phyloP scores from a whole-genome alignment of 257 asterid species.

The Scutellaria barbata region DNA sequence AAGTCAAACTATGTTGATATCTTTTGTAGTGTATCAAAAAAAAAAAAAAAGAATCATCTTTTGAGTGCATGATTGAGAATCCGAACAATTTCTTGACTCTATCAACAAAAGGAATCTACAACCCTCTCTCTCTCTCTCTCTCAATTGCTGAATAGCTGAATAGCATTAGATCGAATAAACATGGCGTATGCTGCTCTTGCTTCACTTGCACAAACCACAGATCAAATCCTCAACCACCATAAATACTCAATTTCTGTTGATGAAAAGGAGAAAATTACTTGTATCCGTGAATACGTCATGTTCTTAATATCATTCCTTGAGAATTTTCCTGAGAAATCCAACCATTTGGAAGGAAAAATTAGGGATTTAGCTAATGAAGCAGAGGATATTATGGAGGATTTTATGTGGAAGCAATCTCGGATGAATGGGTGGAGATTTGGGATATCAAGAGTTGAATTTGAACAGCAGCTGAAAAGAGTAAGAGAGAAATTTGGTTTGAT shows the following conservation, averaged over 20 bases:
- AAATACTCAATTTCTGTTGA: background rate
- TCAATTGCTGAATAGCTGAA: no score
- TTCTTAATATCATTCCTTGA: background rate
- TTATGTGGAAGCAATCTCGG: background rate
- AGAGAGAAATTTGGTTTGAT: background rate
- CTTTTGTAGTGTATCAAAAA: no score
- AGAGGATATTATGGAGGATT: background rate
- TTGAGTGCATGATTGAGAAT: no score
- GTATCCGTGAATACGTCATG: background rate
- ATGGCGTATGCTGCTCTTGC: slow-evolving; percentile 35
- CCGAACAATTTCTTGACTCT: no score
- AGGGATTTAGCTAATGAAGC: slow-evolving; percentile 15
- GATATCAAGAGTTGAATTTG: background rate
- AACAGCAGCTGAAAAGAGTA: background rate
- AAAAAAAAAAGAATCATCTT: no score
- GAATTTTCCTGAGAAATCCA: background rate
- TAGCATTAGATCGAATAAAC: no score
- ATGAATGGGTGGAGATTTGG: background rate
- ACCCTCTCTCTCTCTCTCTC: no score
- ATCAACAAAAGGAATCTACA: no score
- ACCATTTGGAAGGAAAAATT: background rate
- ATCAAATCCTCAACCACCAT: background rate
- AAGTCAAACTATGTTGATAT: no score
- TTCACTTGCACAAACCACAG: slow-evolving; percentile 26
- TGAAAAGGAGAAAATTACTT: background rate